phyloP scores from a whole-genome alignment of 2,329 filamentous ascomycete genomes.

The Penicillium carneum region DNA sequence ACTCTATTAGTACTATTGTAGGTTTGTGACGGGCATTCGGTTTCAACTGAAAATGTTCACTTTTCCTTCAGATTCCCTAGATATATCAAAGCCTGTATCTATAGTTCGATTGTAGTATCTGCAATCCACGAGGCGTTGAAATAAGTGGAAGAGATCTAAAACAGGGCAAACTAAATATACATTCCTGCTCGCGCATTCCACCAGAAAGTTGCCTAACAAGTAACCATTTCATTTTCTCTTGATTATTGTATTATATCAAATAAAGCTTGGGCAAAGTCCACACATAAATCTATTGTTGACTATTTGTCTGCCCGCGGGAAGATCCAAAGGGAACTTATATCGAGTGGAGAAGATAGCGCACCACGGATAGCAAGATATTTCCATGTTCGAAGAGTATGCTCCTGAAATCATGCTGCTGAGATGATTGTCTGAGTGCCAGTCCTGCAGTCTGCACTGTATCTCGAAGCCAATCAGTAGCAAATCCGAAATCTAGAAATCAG shows the following conservation, averaged over 20 bases:
- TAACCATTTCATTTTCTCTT: too few species aligned
- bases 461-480: not conserved
- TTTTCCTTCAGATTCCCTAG: not conserved
- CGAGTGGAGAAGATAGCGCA: too few species aligned
- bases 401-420: not conserved
- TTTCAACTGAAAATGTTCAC: not conserved
- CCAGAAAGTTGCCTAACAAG: not conserved
- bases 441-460: not conserved
- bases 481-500: not conserved
- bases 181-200: conserved; percentile 1
- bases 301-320: not conserved
- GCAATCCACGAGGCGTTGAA: not conserved
- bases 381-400: not conserved
- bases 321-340: not conserved
- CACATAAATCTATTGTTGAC: not conserved
- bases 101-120: not conserved
- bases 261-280: too few species aligned
- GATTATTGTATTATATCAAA: not conserved
- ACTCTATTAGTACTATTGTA: too few species aligned
- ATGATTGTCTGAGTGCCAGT: not conserved
- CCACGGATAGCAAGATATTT: too few species aligned
- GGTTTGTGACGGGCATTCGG: not conserved
- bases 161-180: not conserved
- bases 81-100: not conserved
- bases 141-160: not conserved